These are phyloP conservation scores for Phlebiopsis flavidoalba DNA, from an alignment of 768 basidiomycete genomes.

Conservation along the genomic window DNA sequence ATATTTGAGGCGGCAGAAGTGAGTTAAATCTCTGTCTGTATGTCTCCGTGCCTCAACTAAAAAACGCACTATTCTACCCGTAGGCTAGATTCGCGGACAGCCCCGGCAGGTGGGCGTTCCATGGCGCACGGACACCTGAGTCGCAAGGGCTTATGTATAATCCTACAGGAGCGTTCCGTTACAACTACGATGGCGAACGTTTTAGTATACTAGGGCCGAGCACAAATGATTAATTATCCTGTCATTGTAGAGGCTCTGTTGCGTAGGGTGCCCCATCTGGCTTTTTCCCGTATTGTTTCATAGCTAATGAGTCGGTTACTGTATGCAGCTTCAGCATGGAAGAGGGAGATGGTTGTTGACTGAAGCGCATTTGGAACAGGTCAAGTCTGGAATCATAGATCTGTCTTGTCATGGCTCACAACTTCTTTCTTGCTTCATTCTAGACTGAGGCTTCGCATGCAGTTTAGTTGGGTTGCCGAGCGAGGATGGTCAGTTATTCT, in stretches of 20 bases:
- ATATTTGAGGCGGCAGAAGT: constrained; percentile 8
- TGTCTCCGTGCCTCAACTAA: not conserved
- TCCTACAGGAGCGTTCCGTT: not conserved
- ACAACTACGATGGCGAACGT: constrained; percentile 1
- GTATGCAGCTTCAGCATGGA: constrained; percentile 4
- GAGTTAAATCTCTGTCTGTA: not conserved
- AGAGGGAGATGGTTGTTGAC: constrained; percentile 1
- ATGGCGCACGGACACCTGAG: no score
- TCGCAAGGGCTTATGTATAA: not conserved
- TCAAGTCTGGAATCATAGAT: no score
- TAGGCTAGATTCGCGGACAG: not conserved
- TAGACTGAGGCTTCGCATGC: no score
- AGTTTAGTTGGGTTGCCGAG: no score
- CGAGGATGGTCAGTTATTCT: no score
- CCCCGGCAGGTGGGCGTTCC: not conserved
- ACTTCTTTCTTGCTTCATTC: no score
- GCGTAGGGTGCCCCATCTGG: no score
- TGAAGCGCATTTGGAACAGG: constrained; percentile 5
- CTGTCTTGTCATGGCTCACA: no score
- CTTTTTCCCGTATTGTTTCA: no score
- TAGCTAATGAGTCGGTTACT: no score
- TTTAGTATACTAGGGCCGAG: not conserved
- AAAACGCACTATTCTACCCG: not conserved
- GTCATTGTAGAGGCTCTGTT: no score
- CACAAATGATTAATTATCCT: no score